Conservation (phyloP, 2,329 filamentous ascomycete genomes). For the Aspergillus puulaauensis region DNA sequence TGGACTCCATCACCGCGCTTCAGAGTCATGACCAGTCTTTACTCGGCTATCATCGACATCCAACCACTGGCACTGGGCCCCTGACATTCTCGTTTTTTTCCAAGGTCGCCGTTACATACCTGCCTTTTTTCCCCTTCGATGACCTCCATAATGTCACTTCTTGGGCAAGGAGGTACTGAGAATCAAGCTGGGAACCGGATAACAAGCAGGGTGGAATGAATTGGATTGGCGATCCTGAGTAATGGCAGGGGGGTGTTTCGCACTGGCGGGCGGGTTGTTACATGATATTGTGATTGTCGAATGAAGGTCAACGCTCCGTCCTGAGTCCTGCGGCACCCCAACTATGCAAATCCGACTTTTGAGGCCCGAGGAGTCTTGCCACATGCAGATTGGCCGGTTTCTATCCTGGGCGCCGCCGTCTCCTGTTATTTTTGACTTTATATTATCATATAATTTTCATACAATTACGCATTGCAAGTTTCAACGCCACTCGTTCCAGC, state of each 20-base stretch:
- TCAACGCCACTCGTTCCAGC: conserved; percentile 5
- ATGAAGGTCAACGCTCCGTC: conserved; percentile 1
- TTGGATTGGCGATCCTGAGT: conserved; percentile 1
- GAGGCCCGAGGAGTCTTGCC: conserved; percentile 13
- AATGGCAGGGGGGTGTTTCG: conserved; percentile 1
- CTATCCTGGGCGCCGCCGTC: conserved; percentile 1
- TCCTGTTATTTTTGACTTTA: conserved; percentile 8
- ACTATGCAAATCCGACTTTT: conserved; percentile 10
- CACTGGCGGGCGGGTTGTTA: background rate
- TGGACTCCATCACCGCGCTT: background rate
- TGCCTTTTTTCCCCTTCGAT: background rate
- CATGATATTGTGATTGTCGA: conserved; percentile 2
- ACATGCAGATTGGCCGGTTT: conserved; percentile 13
- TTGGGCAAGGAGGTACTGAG: background rate
- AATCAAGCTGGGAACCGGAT: background rate
- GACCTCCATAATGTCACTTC: background rate
- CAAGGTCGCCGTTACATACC: background rate
- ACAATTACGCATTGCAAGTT: conserved; percentile 10
- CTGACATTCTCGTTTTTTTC: conserved; percentile 1
- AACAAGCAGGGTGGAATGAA: background rate
- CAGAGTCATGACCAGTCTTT: conserved; percentile 1
- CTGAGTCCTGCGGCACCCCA: background rate
- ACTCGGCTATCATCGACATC: conserved; percentile 5
- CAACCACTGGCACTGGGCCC: background rate
- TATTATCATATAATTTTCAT: conserved; percentile 7